Evolutionary conservation across 2,329 filamentous ascomycete genomes (phyloP), one percentile per base, ranked within the genome.

Genomic region (Emydomyces testavorans): DNA sequence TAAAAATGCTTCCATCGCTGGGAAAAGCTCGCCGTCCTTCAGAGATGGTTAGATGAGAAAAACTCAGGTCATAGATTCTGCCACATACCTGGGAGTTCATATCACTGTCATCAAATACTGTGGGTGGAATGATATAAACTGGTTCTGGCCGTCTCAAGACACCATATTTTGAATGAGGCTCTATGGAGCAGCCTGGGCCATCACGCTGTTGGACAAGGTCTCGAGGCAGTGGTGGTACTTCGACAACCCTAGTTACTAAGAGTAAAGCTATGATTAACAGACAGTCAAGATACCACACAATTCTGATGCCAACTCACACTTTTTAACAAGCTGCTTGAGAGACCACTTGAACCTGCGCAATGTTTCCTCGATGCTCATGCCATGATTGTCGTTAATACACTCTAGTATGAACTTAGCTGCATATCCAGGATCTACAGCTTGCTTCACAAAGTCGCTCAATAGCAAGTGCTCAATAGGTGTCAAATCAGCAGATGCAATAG

Each of bases 1-100:
- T n/a, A 47, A 23, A 47, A 47, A 47, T 18, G 34, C 29, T 21
- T 47, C 32, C 28, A 47, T n/a, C n/a, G 40, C 11, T 11, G 45
- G 32, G 26, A 23, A 39, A n/a, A 47, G 15, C 16, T 32, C 10
- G 38, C 38, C 24, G 11, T 29, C 13, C 3, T 28, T 18, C 21
- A 35, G 10, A 32, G n/a, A 32, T 34, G 3, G 18, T 24, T 8
- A 15, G 16, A 34, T 11, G 42, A 2, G 6, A 4, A 5, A n/a
- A n/a, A 7, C n/a, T 20, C 16, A 35, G 15, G n/a, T 11, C 20
- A 24, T 21, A n/a, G 6, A 16, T n/a, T 15, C 11, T 15, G 26
- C 13, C 4, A 26, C 36, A 4, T 35, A 42, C 37, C 26, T 42
- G 8, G 5, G 24, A 6, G 15, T 18, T 31, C 45, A 34, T 39